Evolutionary conservation across 2,329 filamentous ascomycete species (phyloP), one percentile per base, ranked within the genome.

Genomic region (Microdochium bolleyi): DNA sequence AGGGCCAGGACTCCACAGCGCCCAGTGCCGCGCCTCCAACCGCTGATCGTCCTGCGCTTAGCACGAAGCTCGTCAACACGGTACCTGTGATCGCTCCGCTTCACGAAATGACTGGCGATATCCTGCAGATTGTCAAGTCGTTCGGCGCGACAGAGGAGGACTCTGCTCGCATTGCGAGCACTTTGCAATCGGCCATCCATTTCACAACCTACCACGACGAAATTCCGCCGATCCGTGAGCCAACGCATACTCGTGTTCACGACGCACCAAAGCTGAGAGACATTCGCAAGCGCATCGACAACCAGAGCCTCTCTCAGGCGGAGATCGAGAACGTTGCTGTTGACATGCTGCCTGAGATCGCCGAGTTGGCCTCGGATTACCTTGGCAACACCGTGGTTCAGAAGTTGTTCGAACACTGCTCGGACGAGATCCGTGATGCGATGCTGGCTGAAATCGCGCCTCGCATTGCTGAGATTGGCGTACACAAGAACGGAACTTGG

Each of bases 401-500:
- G 73, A 99, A 99, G 72, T 77, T 99, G 48, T 99, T 99, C 65
- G 92, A 99, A 69, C 90, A 89, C 72, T 97, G 94, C 73, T 94
- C 90, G 0, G 92, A 97, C 67, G 77, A 84, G 44, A 83, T 92
- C 44, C 92, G 95, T 62, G 91, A 96, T 68, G 86, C 88, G 53
- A 97, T 99, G 94, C 76, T 99, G 54, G 72, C 76, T 14, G 84
- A 92, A 64, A 95, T 99, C 62, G 84, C 88, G 2, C 92, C 92
- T 54, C 92, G 96, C 66, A 81, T 97, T 67, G 91, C 92, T 24
- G 92, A 97, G 71, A 96, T 97, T 70, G 94, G 94, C 62, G 85
- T 96, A 8, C 94, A 99, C 79, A 99, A 99, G 81, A 99, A 99
- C 64, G 94, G 94, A 57, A 99, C 94, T 1, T 99, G 94, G 94